phyloP scores from a whole-genome alignment of 2,329 filamentous ascomycete species.

The Fusarium clavum region DNA sequence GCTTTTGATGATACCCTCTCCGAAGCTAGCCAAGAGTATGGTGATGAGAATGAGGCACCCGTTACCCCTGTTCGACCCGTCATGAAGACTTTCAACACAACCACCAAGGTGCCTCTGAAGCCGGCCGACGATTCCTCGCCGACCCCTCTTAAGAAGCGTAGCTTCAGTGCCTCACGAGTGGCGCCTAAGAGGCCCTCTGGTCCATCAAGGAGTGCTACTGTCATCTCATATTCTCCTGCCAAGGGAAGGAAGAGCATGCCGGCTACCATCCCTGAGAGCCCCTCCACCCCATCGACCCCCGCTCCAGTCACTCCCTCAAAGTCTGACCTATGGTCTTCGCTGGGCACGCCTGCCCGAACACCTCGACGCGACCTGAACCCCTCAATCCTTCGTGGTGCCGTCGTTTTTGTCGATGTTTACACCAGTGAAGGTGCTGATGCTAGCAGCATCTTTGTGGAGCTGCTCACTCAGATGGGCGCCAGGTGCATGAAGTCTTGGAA shows the following conservation, averaged over 20 bases:
- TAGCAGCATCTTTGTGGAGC: constrained; percentile 82
- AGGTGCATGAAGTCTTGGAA: constrained; percentile 80
- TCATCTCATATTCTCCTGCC: constrained; percentile 66
- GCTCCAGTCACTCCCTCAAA: constrained; percentile 58
- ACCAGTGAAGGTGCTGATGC: constrained; percentile 85
- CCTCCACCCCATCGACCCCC: constrained; percentile 49
- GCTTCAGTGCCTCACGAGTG: constrained; percentile 63
- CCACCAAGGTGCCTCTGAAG: constrained; percentile 82
- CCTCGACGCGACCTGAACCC: constrained; percentile 66
- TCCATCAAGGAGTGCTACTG: constrained; percentile 61
- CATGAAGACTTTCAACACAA: constrained; percentile 72
- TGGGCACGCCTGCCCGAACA: constrained; percentile 68
- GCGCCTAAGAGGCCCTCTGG: constrained; percentile 57
- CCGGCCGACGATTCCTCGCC: constrained; percentile 70
- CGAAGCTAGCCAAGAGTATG: constrained; percentile 73
- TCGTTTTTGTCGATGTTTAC: constrained; percentile 86
- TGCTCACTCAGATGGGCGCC: constrained; percentile 85
- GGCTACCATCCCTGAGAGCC: constrained; percentile 30
- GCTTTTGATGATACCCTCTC: constrained; percentile 64
- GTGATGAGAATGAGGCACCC: constrained; percentile 71
- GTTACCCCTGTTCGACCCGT: constrained; percentile 67
- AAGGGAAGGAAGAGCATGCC: constrained; percentile 55
- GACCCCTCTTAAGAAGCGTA: constrained; percentile 60
- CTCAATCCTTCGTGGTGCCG: constrained; percentile 72
- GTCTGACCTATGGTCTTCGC: constrained; percentile 64